Percentiles rank a stretch among this genome's conserved stretches.
These are phyloP conservation scores for Pochonia chlamydosporia DNA, from an alignment of 2,329 filamentous ascomycete species.

Conservation along the genomic window DNA sequence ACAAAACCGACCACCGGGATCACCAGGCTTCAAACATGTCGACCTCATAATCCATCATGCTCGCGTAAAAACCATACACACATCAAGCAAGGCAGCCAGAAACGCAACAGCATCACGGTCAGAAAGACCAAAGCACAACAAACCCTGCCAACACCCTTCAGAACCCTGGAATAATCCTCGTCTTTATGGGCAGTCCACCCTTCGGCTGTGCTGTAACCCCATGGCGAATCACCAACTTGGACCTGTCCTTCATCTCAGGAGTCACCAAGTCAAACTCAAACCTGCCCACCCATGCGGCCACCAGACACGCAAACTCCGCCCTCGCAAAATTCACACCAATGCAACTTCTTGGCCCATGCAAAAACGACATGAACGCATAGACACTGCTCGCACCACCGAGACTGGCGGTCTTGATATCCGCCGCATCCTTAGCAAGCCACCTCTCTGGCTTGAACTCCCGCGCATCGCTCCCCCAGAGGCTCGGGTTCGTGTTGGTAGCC, in stretches of 20 bases:
- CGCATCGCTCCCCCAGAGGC: slow-evolving; percentile 74
- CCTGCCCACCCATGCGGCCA: slow-evolving; percentile 70
- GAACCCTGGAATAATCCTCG: slow-evolving; percentile 46
- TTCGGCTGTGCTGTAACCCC: slow-evolving; percentile 68
- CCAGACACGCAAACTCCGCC: slow-evolving; percentile 76
- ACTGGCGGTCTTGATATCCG: slow-evolving; percentile 34
- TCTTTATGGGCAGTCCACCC: slow-evolving; percentile 63
- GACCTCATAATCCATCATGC: no score
- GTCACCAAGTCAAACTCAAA: slow-evolving; percentile 59
- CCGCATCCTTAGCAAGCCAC: slow-evolving; percentile 48
- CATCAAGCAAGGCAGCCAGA: no score
- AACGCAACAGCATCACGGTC: no score
- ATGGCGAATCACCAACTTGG: slow-evolving; percentile 60
- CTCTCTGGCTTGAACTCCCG: slow-evolving; percentile 71
- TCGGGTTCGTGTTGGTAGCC: slow-evolving; percentile 63
- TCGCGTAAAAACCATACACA: no score
- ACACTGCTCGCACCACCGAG: slow-evolving; percentile 70
- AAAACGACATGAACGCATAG: slow-evolving; percentile 73
- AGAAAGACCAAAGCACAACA: slow-evolving; percentile 1
- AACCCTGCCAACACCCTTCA: slow-evolving; percentile 46
- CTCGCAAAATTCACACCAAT: slow-evolving; percentile 79
- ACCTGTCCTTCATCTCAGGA: slow-evolving; percentile 59
- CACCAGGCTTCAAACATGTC: no score
- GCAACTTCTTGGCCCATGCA: slow-evolving; percentile 81
- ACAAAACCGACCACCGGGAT: no score